Conservation (phyloP, 2,329 filamentous ascomycete species). For the Bretziella fagacearum region DNA sequence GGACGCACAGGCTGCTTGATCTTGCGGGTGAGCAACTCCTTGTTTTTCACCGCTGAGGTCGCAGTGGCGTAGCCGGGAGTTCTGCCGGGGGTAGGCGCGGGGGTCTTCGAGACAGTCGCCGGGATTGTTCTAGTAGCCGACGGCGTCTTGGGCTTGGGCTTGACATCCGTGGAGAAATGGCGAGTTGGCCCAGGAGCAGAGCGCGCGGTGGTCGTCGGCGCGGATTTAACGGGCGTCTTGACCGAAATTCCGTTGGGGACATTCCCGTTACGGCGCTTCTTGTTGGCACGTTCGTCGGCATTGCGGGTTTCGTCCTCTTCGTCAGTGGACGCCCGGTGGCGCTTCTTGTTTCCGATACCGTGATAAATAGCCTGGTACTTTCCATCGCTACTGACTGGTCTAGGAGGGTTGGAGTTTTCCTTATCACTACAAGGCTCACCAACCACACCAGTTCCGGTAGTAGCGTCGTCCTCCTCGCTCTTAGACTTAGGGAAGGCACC, state of each 20-base stretch:
- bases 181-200: slow-evolving; percentile 8
- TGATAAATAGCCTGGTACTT: slow-evolving; percentile 36
- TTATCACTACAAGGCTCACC: slow-evolving; percentile 29
- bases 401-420: slow-evolving; percentile 33
- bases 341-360: slow-evolving; percentile 50
- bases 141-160: slow-evolving; percentile 10
- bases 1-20: slow-evolving; percentile 13
- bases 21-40: slow-evolving; percentile 11
- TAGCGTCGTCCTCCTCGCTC: slow-evolving; percentile 17
- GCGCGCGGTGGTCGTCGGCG: background rate
- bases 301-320: slow-evolving; percentile 33
- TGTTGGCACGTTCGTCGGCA: slow-evolving; percentile 38
- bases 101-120: background rate
- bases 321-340: slow-evolving; percentile 38
- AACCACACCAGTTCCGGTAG: slow-evolving; percentile 1
- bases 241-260: slow-evolving; percentile 36
- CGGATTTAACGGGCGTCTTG: slow-evolving; percentile 27
- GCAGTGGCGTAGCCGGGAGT: slow-evolving; percentile 11
- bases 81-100: background rate
- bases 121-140: background rate
- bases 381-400: slow-evolving; percentile 17
- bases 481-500: slow-evolving; percentile 33
- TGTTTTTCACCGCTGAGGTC: slow-evolving; percentile 11
- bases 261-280: slow-evolving; percentile 39
- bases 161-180: slow-evolving; percentile 16